Evolutionary conservation across 352 stramenopile species (phyloP), one percentile per base, ranked within the genome.

Genomic region (Blastocystis sp.): DNA sequence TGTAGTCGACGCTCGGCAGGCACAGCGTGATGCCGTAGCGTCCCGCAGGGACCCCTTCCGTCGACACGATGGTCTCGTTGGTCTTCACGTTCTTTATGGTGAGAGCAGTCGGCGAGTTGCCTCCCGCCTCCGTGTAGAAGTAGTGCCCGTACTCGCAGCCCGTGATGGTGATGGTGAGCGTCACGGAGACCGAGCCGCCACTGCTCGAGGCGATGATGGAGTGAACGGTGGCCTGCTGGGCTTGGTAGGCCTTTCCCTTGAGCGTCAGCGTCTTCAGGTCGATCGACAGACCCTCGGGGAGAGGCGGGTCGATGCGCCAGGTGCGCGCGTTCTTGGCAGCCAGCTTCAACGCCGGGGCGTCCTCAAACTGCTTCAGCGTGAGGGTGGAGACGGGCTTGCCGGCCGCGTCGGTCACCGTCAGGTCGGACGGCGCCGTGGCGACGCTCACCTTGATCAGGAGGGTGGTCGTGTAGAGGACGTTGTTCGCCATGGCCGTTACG

Each of bases 111-210:
- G 48, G 48, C 6, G 6, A 17, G 48, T 57, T 57, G 48, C 48
- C 48, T 14, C 6, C 14, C 10, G 17, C 59, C 10, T 24, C 3
- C 59, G 59, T 65, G 45, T 82, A 82, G 17, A 66, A 68, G n/a
- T 28, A 21, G 11, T 68, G 76, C 3, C 74, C 74, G 45, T 70
- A 64, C n/a, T 64, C 6, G 38, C 74, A 82, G 24, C 74, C 74
- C 3, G 9, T 82, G 2, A 82, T 38, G 14, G 57, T 82, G 6
- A 82, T 40, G 45, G 54, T 42, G 10, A 82, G 11, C n/a, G 74
- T 82, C 21, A 17, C 52, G 10, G 74, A 24, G 7, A 70, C 45
- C 21, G 38, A 71, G 45, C 74, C 74, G 28, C 74, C 74, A 11
- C 48, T 28, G 45, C 70, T 82, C 10, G 28, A 82, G 21, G 57